Base-by-base conservation (phyloP, 2,329 filamentous ascomycete genomes). In the Cyphellophora europaea region DNA sequence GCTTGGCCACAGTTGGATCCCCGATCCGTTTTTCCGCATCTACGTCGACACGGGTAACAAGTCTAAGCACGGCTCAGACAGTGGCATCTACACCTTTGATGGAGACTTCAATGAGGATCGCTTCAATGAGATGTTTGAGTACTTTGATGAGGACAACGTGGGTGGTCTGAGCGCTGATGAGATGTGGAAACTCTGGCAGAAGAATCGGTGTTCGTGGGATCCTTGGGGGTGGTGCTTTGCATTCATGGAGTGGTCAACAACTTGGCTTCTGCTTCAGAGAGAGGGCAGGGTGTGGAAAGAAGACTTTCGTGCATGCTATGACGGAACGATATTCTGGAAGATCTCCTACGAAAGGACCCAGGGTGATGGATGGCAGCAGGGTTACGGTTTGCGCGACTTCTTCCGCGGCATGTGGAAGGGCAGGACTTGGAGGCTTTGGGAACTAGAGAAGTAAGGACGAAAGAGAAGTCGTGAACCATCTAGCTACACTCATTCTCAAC, bases 101-200 rank as follows among this genome's bases (percentile, higher is more conserved):
- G 65, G 66, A 0, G 52, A 64, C 3, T 67, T 66, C 42, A 45
- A 61, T 2, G 62, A 62, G 23, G 60, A 66, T 47, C 52, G 57
- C 11, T 69, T 68, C 37, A 65, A 69, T 47, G 62, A 67, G 27
- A 52, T 69, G 23, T 69, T 69, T 39, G 44, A 53, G 4, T 67
- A 67, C 43, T 69, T 65, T 45, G 58, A 62, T 35, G 23, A 51
- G 27, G 40, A 51, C 18, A n/a, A 54, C 39, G 50, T 59, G 45
- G 54, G 61, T 10, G 58, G 58, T 2, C 37, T 69, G 38, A 58
- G 57, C 1, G 35, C 60, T 2, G 45, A 50, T 21, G 63, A 67
- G 43, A 38, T 67, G 30, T 47, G 51, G 18, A 47, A 50, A 6
- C 46, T 61, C 47, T 53, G 59, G 44, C 57, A 56, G 37, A 63